A percentile compares a stretch with the other conserved stretches of the same genome.
Evolutionary conservation across 345 rosid species (phyloP).

Genomic region (Gynandropsis gynandra): DNA sequence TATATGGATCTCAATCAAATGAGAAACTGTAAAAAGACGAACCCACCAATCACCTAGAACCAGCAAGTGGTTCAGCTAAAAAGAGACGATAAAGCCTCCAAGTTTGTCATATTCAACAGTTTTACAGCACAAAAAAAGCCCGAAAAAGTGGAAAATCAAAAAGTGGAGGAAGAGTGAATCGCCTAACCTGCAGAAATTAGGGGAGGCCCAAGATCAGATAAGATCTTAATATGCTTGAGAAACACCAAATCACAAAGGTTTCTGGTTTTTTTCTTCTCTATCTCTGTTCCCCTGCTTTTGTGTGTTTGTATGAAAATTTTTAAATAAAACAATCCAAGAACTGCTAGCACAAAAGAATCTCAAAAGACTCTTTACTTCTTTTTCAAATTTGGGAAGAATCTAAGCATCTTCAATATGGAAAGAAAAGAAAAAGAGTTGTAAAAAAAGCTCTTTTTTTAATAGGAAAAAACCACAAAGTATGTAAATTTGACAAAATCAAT

Average conservation of each 20-base stretch:
- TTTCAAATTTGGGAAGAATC: constrained; percentile 25
- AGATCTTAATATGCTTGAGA: constrained; percentile 41
- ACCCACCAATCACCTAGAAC: not conserved
- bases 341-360: constrained; percentile 19
- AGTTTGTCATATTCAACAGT: not conserved
- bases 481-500: constrained; percentile 26
- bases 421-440: constrained; percentile 2
- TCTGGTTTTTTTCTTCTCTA: not conserved
- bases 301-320: constrained; percentile 15
- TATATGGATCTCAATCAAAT: not conserved
- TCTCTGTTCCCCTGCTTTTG: constrained; percentile 13
- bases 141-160: too few relatives aligned
- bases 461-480: not conserved
- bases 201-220: constrained; percentile 46
- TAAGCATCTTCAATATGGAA: constrained; percentile 24
- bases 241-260: constrained; percentile 17
- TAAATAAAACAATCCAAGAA: constrained; percentile 23
- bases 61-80: constrained; percentile 2
- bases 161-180: constrained; percentile 38
- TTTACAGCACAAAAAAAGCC: constrained; percentile 25
- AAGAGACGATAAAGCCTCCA: not conserved
- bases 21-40: constrained; percentile 4
- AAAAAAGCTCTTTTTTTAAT: not conserved
- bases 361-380: constrained; percentile 19
- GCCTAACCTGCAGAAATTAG: constrained; percentile 31